Conservation (phyloP, 495 filamentous ascomycete species). For the Lasiosphaeriaceae sp. region DNA sequence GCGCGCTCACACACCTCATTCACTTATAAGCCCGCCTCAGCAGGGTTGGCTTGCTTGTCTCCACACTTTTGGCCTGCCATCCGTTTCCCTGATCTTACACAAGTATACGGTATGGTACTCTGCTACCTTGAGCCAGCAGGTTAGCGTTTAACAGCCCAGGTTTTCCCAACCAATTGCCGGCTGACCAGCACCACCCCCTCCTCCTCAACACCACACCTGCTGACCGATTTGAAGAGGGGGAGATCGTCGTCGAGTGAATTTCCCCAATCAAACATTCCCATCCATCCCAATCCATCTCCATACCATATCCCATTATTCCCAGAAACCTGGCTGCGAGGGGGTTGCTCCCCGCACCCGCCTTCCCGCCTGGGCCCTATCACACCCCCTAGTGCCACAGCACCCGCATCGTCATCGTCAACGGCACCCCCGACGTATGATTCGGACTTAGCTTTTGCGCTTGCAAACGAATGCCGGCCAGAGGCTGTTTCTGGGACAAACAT, state of each 20-base stretch:
- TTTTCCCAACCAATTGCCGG: not conserved
- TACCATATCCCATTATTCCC: no score
- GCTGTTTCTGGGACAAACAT: not conserved
- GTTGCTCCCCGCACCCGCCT: no score
- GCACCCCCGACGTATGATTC: not conserved
- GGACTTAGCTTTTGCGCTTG: not conserved
- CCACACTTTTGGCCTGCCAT: not conserved
- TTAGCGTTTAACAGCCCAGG: not conserved
- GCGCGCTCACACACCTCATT: no score
- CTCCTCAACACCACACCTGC: not conserved
- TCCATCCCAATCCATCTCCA: no score
- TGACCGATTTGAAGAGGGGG: not conserved
- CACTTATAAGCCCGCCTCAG: no score
- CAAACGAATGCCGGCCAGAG: not conserved
- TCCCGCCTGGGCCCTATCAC: not conserved
- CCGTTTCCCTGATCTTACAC: not conserved
- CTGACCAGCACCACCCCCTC: not conserved
- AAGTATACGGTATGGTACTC: no score
- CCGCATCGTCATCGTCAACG: not conserved
- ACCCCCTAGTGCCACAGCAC: not conserved
- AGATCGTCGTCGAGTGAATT: not conserved
- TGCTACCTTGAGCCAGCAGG: no score
- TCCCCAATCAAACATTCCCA: no score
- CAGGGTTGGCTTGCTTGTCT: not conserved
- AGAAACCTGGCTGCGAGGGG: no score